Base-by-base conservation (phyloP, 192 early-diverging fungal species). In the Coemansia sp. region DNA sequence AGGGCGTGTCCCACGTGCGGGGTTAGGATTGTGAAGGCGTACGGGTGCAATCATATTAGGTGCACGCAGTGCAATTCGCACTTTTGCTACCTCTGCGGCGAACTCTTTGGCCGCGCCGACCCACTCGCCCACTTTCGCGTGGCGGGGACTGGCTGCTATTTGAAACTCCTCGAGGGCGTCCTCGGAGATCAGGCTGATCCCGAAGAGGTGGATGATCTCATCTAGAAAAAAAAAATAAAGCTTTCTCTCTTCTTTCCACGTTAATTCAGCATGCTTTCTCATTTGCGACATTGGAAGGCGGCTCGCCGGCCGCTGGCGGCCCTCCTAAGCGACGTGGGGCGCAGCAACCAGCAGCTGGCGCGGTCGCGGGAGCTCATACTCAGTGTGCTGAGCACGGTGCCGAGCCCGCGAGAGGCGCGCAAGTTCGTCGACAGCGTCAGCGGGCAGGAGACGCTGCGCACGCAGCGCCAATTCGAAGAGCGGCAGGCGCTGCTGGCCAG, bases 311-410 rank as follows among this genome's bases (percentile, higher is more conserved):
- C 53, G n/a, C 33, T 28, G 14, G 9, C 53, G 0, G 33, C 34
- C 3, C 9, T 34, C 3, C 16, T 56, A 21, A 43, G 66, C 20
- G n/a, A n/a, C n/a, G n/a, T n/a, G n/a, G n/a, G n/a, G n/a, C 16
- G 18, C n/a, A 8, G 18, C 43, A 45, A 12, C 16, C 31, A 35
- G 33, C 14, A 33, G 23, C 4, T 18, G 34, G 10, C 25, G 10
- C 72, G 76, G 50, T 65, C 74, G 57, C 75, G 81, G 9, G 81
- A 83, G 31, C 69, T 83, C 52, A 83, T 83, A 31, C 66, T 83
- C 39, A 78, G 55, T 53, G 81, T 83, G 16, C 64, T 83, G 0
- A 78, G 76, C 70, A 70, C 76, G 2, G 72, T 78, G 9, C 81
- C 81, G 2, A 83, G 81, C 45, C 81, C 68, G 0, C 76, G 76